Base-by-base conservation (phyloP, 352 stramenopile genomes). In the Thalassiosira livingstoniorum region DNA sequence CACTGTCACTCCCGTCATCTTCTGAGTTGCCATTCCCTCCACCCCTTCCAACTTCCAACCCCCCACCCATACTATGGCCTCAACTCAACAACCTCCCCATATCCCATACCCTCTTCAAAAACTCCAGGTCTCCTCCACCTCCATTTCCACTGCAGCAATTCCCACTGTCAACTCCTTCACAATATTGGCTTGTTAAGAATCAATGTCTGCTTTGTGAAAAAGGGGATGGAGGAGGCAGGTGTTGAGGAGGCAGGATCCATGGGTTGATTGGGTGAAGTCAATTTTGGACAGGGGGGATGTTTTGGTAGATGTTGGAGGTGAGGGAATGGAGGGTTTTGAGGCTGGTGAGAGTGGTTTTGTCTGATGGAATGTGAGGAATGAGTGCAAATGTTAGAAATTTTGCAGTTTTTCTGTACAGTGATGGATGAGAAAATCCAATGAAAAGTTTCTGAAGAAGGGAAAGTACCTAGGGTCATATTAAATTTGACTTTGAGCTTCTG, bases 191-290 rank as follows among this genome's bases (percentile, higher is more conserved):
- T 98, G 96, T n/a, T n/a, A n/a, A 58, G 96, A 92, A 78, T 98
- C 96, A 88, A 99, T 99, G 43, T 98, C 96, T 4, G 82, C 80
- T 54, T 97, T 95, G 32, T 95, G 93, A 81, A 98, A 98, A 35
- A 99, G 90, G 1, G 98, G 98, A 62, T 98, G 96, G 2, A 98
- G 91, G 32, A 99, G 91, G 97, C 98, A 99, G 31, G 98, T 96
- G 61, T 96, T 92, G 61, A 99, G 97, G 80, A 99, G 91, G 0
- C 98, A 95, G 64, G 94, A 93, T 51, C 98, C 98, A 86, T 99
- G 98, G 43, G 96, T 94, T 34, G 96, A 99, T 62, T 93, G 92
- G 70, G 91, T 96, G 42, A 82, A 83, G 74, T 97, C 94, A 64
- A 97, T 87, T 77, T 95, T 96, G 15, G 89, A 91, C n/a, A 80